phyloP scores from a whole-genome alignment of 2,329 filamentous ascomycete genomes.

The Ophiostoma sp. region DNA sequence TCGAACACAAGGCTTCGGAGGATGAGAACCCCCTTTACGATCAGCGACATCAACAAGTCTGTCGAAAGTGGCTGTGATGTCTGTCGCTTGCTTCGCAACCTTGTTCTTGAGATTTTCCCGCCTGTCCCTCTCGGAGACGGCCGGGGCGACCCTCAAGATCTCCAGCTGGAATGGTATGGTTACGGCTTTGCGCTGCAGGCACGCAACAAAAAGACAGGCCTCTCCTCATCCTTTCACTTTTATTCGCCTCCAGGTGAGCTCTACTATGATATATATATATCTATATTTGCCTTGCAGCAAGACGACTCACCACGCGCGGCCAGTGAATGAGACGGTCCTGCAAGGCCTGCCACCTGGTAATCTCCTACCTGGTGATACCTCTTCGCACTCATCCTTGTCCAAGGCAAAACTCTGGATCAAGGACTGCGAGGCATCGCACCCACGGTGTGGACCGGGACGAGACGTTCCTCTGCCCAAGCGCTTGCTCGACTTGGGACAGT shows the following conservation, averaged over 20 bases:
- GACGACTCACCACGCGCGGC: not conserved
- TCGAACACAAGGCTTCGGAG: not conserved
- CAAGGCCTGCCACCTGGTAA: not conserved
- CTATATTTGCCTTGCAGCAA: not conserved
- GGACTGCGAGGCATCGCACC: not conserved
- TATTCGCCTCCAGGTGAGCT: conserved; percentile 9
- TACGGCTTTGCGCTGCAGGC: conserved; percentile 1
- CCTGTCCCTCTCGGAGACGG: not conserved
- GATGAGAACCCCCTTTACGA: not conserved
- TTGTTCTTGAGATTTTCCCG: not conserved
- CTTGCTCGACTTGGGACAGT: not conserved
- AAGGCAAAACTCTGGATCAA: not conserved
- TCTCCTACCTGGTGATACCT: not conserved
- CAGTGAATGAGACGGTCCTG: not conserved
- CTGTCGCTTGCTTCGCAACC: not conserved
- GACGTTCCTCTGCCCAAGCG: not conserved
- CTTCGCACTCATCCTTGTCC: not conserved
- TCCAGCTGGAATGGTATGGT: not conserved
- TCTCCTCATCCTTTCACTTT: not conserved
- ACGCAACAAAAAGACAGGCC: not conserved
- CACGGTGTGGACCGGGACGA: not conserved
- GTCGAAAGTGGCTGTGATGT: not conserved
- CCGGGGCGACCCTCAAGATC: not conserved
- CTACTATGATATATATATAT: not conserved
- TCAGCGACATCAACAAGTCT: not conserved